Evolutionary conservation across 306 rosid genomes (phyloP), one percentile per base, ranked within the genome.

Genomic region (Prunus fruticosa): DNA sequence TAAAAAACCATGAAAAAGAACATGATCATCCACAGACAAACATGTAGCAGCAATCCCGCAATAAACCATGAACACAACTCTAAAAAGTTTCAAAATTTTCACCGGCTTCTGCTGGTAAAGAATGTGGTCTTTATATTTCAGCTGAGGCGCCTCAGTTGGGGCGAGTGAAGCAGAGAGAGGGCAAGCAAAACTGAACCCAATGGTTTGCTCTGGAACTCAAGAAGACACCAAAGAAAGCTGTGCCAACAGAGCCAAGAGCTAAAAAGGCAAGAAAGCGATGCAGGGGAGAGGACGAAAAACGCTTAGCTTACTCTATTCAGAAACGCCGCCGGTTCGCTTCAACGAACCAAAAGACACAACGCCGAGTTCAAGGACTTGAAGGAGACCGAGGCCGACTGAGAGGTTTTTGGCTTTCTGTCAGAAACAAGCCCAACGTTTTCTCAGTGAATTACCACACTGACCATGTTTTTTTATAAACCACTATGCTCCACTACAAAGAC

Each of bases 261-360:
- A 69, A 32, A 5, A 72, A 13, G 65, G 58, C 57, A 64, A 41
- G 60, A 18, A 15, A 64, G 80, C 34, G 76, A 11, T 71, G 2
- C 3, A n/a, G 28, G 41, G 32, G 34, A 60, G 34, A 25, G 8
- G 5, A 8, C 46, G 56, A 69, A 80, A 20, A 8, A 61, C 56
- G 18, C 12, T 54, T 54, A 11, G 9, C 58, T 16, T 34, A 23
- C 50, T 57, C 38, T 57, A 4, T 56, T 28, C 60, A 71, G 66
- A 30, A 66, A 76, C 88, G 85, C 83, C 87, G 86, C 81, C 78
- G 85, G 84, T 71, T 58, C 15, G 63, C 65, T 53, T 50, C 79
- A n/a, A 8, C 67, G 50, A 66, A 57, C 72, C 74, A 78, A 76
- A 72, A 76, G 83, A 79, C 82, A 75, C 53, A 56, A 74, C 82